These are phyloP conservation scores for Teratosphaeria epicoccoides DNA, from an alignment of 2,329 filamentous ascomycete genomes.

Conservation along the genomic window DNA sequence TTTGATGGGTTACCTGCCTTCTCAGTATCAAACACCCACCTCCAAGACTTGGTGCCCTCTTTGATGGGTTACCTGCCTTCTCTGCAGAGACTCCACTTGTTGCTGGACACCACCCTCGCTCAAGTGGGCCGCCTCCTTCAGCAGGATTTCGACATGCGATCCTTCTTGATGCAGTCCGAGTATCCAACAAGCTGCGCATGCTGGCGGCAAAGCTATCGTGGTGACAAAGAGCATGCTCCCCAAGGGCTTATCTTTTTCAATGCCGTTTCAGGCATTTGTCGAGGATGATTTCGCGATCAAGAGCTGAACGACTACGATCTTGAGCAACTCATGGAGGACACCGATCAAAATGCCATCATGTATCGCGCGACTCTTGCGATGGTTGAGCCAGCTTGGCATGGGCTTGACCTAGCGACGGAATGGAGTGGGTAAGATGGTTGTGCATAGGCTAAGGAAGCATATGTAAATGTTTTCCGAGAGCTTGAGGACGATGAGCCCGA, in stretches of 20 bases:
- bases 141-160: background rate
- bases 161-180: background rate
- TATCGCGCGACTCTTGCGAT: background rate
- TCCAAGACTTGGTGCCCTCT: too few species aligned
- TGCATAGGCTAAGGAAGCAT: background rate
- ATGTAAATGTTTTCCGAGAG: background rate
- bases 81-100: too few species aligned
- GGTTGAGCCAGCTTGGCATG: background rate
- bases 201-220: background rate
- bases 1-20: too few species aligned
- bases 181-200: background rate
- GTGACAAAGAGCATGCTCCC: background rate
- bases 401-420: background rate
- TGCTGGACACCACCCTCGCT: too few species aligned
- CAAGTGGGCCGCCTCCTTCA: background rate
- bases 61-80: too few species aligned
- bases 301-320: too few species aligned
- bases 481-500: background rate
- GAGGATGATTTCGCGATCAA: too few species aligned
- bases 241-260: background rate
- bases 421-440: background rate
- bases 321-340: too few species aligned
- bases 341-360: background rate
- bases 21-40: too few species aligned
- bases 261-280: background rate